Conservation (phyloP, 2,329 filamentous ascomycete genomes). For the Xylariaceae sp. region DNA sequence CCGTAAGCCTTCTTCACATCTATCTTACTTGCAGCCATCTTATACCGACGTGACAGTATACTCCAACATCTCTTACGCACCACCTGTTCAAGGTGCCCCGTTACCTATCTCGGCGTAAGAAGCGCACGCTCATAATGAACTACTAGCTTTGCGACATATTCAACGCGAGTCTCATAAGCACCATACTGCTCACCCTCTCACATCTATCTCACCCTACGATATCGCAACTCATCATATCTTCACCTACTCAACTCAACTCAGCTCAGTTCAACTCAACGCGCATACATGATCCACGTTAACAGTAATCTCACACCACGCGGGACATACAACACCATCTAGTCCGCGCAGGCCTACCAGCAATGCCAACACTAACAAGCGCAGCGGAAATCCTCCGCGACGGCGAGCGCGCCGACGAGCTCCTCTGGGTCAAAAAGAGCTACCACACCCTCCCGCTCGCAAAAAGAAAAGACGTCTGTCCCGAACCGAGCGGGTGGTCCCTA, state of each 20-base stretch:
- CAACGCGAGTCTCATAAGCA: too few species aligned
- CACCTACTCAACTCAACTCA: background rate
- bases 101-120: too few species aligned
- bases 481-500: conserved; percentile 20
- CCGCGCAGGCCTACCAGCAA: conserved; percentile 17
- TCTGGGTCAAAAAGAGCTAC: conserved; percentile 26
- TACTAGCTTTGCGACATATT: too few species aligned
- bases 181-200: too few species aligned
- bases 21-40: too few species aligned
- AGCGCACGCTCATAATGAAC: too few species aligned
- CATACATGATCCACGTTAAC: background rate
- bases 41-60: too few species aligned
- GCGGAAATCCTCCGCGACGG: conserved; percentile 10
- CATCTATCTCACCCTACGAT: too few species aligned
- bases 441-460: conserved; percentile 23
- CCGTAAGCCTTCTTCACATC: too few species aligned
- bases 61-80: too few species aligned
- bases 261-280: background rate
- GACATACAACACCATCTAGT: conserved; percentile 14
- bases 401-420: conserved; percentile 21
- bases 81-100: too few species aligned
- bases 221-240: background rate
- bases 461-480: conserved; percentile 26
- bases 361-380: conserved; percentile 15
- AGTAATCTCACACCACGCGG: conserved; percentile 20